phyloP scores from a whole-genome alignment of 371 early-diverging fungal species.

The Mortierella sp. region DNA sequence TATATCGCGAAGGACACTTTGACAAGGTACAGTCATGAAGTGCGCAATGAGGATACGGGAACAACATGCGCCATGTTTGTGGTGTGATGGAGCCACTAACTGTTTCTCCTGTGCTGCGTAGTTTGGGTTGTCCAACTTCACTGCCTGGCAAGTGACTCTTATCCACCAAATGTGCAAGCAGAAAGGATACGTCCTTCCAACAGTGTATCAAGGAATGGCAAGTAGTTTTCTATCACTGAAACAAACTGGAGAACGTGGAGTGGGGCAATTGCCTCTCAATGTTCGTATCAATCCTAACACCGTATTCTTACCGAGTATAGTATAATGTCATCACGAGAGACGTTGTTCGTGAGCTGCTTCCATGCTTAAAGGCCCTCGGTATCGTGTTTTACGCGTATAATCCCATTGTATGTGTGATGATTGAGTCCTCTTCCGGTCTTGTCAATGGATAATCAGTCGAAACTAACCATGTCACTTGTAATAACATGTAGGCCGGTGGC shows the following conservation, averaged over 20 bases:
- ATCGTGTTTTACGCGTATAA: slow-evolving; percentile 70
- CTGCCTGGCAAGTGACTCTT: slow-evolving; percentile 59
- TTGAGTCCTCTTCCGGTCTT: neutral
- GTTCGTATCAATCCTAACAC: neutral
- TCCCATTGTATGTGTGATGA: slow-evolving; percentile 55
- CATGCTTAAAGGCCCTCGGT: slow-evolving; percentile 63
- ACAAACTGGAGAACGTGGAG: too few species aligned
- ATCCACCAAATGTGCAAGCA: slow-evolving; percentile 57
- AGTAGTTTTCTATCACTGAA: neutral
- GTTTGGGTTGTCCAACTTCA: slow-evolving; percentile 64
- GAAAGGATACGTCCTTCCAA: slow-evolving; percentile 57
- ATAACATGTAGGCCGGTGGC: slow-evolving; percentile 71
- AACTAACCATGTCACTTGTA: neutral
- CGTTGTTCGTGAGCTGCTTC: slow-evolving; percentile 67
- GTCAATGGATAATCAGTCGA: neutral
- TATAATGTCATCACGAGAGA: slow-evolving; percentile 73
- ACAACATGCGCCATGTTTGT: too few species aligned
- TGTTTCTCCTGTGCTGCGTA: too few species aligned
- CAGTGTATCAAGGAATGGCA: slow-evolving; percentile 63
- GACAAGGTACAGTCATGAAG: slow-evolving; percentile 46
- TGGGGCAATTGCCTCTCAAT: neutral
- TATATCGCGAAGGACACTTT: slow-evolving; percentile 60
- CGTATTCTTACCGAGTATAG: slow-evolving; percentile 13
- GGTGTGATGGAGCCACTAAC: too few species aligned
- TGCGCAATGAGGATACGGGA: too few species aligned